Evolutionary conservation across 164 flowering plant species (phyloP), one percentile per base, ranked within the genome.

Genomic region (Vitis cinerea): DNA sequence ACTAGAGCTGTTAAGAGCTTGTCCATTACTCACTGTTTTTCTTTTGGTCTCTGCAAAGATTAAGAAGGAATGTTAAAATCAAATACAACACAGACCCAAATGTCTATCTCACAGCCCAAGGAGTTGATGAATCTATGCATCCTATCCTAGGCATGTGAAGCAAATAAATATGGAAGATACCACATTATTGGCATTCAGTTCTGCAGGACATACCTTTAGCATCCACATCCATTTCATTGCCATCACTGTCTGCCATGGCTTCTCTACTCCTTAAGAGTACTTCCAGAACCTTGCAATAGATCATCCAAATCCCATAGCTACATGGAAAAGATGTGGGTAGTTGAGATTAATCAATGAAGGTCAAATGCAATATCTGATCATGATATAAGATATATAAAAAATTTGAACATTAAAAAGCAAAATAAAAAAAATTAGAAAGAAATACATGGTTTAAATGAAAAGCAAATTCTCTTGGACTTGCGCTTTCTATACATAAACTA

Each of bases 291-390:
- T 86, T 83, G 82, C 73, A 89, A 70, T 65, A 85, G 23, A 4
- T 83, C 81, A 74, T 87, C 86, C 82, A 89, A 64, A 79, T 89
- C 87, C 91, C 94, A 89, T 1, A 89, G 70, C 94, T 89, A 78
- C 74, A 79, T 3, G 10, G 52, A 59, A 58, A 16, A 68, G 66
- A 59, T 44, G 23, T 3, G 50, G 50, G 44, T 19, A 49, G 16
- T 52, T 19, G 29, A 60, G 23, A 59, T 1, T 49, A 50, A 64
- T 49, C 68, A n/a, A 3, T 37, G 10, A 37, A 11, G 56, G 11
- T 30, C 55, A 10, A 53, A 63, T 61, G 44, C 15, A 14, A 4
- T 49, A 10, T 31, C n/a, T 53, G 23, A 15, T 50, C 3, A 31
- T 61, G 12, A 61, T 11, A 11, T 19, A 12, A 30, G 14, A 27